Percentiles rank a stretch among this genome's conserved stretches.
Evolutionary conservation across 163 green algal species (phyloP).

Genomic region (Volvox carteri): DNA sequence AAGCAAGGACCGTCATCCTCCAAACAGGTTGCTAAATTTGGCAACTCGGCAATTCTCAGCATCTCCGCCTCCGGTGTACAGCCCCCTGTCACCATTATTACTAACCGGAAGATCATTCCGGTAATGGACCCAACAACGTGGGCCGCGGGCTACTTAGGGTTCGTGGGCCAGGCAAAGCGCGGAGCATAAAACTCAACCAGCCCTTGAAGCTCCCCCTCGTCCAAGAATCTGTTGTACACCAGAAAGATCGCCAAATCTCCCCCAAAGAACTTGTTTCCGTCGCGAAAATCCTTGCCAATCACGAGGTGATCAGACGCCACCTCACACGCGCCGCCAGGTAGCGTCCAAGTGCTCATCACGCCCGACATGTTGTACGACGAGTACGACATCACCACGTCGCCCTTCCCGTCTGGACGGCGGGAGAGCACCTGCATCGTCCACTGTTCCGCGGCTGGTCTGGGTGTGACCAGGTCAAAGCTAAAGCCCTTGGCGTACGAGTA

Average conservation of each 20-base stretch:
- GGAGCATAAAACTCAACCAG: background rate
- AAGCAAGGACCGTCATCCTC: too few relatives aligned
- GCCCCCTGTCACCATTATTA: too few relatives aligned
- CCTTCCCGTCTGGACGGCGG: background rate
- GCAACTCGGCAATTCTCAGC: too few relatives aligned
- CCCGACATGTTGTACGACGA: background rate
- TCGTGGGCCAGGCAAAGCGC: background rate
- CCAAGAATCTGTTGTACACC: background rate
- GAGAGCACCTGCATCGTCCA: conserved; percentile 3
- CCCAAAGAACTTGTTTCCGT: conserved; percentile 1
- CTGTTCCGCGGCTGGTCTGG: background rate
- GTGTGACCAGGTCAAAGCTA: background rate
- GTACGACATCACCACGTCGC: background rate
- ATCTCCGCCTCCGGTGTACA: too few relatives aligned
- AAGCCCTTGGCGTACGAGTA: background rate
- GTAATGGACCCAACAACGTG: background rate
- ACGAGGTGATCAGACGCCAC: background rate
- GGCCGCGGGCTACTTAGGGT: too few relatives aligned
- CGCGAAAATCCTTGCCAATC: background rate
- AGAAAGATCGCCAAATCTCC: background rate
- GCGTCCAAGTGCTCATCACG: background rate
- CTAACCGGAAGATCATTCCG: too few relatives aligned
- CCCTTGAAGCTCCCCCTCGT: background rate
- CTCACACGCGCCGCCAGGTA: background rate
- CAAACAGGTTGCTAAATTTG: too few relatives aligned